These are phyloP conservation scores for Diaporthe ampelina DNA, from an alignment of 2,329 filamentous ascomycete species.

Conservation along the genomic window DNA sequence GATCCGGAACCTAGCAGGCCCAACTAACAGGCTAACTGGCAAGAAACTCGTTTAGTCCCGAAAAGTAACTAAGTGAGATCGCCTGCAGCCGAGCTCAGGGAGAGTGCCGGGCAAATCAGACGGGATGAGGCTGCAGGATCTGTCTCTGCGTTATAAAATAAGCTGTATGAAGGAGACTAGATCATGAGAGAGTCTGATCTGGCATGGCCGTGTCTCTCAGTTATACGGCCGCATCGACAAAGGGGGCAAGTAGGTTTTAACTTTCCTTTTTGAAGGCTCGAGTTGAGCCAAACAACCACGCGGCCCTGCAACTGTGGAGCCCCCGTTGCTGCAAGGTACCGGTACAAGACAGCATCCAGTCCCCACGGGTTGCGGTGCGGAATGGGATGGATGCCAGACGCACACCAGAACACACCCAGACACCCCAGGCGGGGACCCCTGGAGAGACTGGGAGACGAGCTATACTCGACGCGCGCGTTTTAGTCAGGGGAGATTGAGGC, in stretches of 20 bases:
- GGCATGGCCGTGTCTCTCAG: slow-evolving; percentile 27
- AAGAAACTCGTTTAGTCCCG: not conserved
- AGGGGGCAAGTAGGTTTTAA: not conserved
- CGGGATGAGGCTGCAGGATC: slow-evolving; percentile 1
- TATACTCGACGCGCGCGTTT: slow-evolving; percentile 23
- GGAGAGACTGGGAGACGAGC: not conserved
- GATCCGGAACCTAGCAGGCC: slow-evolving; percentile 21
- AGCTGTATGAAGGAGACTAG: slow-evolving; percentile 12
- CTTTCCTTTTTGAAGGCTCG: slow-evolving; percentile 12
- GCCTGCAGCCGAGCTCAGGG: slow-evolving; percentile 16
- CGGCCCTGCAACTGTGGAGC: slow-evolving; percentile 9
- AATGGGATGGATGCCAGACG: not conserved
- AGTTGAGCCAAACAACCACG: slow-evolving; percentile 31
- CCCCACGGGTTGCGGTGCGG: slow-evolving; percentile 13
- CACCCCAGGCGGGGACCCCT: slow-evolving; percentile 23
- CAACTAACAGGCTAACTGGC: not conserved
- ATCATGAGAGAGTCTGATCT: not conserved
- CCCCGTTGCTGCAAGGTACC: slow-evolving; percentile 20
- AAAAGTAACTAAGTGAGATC: slow-evolving; percentile 8
- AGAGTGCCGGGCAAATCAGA: slow-evolving; percentile 14
- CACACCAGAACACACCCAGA: not conserved
- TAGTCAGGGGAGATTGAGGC: slow-evolving; percentile 29
- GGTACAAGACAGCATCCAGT: slow-evolving; percentile 16
- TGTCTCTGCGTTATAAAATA: slow-evolving; percentile 28
- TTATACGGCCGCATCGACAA: slow-evolving; percentile 25